Conservation (phyloP, 176 grass and related monocot genomes). For the Oryza officinalis region DNA sequence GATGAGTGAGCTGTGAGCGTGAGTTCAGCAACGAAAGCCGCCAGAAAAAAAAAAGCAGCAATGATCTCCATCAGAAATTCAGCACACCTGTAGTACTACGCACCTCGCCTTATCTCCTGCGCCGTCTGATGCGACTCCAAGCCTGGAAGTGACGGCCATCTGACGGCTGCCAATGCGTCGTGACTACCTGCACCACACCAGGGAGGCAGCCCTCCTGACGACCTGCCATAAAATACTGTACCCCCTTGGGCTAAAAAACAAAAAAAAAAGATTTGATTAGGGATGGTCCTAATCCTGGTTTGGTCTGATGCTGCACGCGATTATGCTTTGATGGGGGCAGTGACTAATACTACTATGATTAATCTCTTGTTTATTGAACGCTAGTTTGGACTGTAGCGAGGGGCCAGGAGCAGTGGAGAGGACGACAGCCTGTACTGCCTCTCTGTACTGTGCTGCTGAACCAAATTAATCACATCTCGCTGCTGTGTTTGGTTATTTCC, state of each 20-base stretch:
- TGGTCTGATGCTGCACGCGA: background rate
- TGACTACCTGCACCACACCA: slow-evolving; percentile 45
- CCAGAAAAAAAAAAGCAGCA: background rate
- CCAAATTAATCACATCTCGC: slow-evolving; percentile 1
- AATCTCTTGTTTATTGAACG: slow-evolving; percentile 37
- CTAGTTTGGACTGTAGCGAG: slow-evolving; percentile 30
- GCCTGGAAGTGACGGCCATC: slow-evolving; percentile 9
- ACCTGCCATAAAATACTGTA: slow-evolving; percentile 4
- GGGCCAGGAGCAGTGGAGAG: background rate
- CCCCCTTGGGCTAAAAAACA: too few species aligned
- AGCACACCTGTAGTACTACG: slow-evolving; percentile 20
- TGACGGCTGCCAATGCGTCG: background rate
- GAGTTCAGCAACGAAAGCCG: background rate
- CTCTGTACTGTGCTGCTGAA: background rate
- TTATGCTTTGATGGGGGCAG: slow-evolving; percentile 5
- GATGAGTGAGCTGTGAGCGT: background rate
- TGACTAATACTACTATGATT: background rate
- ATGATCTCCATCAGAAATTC: background rate
- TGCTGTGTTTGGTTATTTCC: background rate
- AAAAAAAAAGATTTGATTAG: background rate
- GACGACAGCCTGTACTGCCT: slow-evolving; percentile 23
- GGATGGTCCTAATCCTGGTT: background rate
- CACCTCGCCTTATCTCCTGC: background rate
- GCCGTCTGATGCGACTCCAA: background rate
- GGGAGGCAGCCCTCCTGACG: slow-evolving; percentile 48